A percentile compares a stretch with the other conserved stretches of the same genome.
Conservation (phyloP, 768 basidiomycete genomes). For the Phlegmacium glaucopus region DNA sequence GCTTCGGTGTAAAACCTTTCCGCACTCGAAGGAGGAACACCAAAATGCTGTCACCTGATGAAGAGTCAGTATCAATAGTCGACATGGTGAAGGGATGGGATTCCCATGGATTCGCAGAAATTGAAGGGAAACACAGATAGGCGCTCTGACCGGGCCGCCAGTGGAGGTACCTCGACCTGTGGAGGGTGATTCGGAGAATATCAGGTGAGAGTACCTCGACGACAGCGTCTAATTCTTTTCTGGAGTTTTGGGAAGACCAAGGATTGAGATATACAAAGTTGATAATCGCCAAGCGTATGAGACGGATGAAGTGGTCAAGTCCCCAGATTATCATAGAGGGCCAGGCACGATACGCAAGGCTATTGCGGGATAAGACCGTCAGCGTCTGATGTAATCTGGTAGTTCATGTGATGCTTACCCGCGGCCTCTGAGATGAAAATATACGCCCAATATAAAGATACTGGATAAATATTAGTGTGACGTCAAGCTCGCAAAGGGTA, state of each 20-base stretch:
- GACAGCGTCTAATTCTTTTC: too few relatives aligned
- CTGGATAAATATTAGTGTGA: constrained; percentile 16
- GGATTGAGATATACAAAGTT: constrained; percentile 40
- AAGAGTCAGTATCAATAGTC: too few relatives aligned
- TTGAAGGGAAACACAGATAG: constrained; percentile 46
- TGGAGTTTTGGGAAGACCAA: constrained; percentile 14
- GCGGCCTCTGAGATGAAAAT: constrained; percentile 34
- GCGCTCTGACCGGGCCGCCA: constrained; percentile 56
- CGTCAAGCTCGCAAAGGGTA: not conserved
- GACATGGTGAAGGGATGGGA: too few relatives aligned
- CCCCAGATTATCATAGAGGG: constrained; percentile 44
- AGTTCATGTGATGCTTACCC: constrained; percentile 20
- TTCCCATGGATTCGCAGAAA: too few relatives aligned
- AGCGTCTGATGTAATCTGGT: too few relatives aligned
- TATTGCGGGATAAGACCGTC: too few relatives aligned
- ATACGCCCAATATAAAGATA: constrained; percentile 37
- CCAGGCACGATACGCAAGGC: too few relatives aligned
- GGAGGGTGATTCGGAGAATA: constrained; percentile 45
- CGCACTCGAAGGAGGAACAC: constrained; percentile 34
- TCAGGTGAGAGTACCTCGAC: too few relatives aligned
- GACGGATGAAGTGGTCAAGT: constrained; percentile 48
- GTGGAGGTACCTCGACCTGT: constrained; percentile 34
- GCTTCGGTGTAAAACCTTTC: constrained; percentile 55
- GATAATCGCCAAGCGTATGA: constrained; percentile 37
- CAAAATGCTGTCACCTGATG: too few relatives aligned